Conservation (phyloP, 768 basidiomycete genomes). For the Serendipita vermifera region DNA sequence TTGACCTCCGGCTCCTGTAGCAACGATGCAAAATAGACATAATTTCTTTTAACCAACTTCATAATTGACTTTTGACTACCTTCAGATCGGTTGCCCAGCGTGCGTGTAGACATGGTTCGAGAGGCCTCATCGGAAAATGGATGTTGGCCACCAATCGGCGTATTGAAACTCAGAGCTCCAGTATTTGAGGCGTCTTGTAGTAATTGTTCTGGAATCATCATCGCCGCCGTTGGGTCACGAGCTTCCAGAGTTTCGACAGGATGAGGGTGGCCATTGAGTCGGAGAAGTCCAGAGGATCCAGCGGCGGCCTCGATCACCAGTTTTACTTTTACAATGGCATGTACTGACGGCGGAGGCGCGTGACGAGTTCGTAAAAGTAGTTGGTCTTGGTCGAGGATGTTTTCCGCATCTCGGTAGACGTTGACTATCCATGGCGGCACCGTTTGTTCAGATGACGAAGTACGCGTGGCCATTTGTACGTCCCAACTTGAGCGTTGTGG, state of each 20-base stretch:
- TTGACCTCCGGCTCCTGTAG: constrained; percentile 97
- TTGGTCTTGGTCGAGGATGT: constrained; percentile 32
- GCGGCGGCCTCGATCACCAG: constrained; percentile 65
- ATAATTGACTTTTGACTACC: constrained; percentile 73
- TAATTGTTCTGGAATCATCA: constrained; percentile 43
- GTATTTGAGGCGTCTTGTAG: constrained; percentile 61
- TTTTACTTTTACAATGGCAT: constrained; percentile 69
- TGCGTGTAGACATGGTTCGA: constrained; percentile 14
- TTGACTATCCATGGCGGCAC: constrained; percentile 52
- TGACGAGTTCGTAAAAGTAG: constrained; percentile 55
- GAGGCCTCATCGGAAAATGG: constrained; percentile 10
- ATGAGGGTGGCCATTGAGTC: constrained; percentile 78
- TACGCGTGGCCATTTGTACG: constrained; percentile 61
- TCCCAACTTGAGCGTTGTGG: constrained; percentile 76
- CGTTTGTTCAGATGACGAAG: constrained; percentile 59
- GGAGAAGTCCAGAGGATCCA: constrained; percentile 56
- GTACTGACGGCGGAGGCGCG: constrained; percentile 51
- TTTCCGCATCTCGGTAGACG: constrained; percentile 12
- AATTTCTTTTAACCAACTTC: constrained; percentile 77
- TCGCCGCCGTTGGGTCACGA: constrained; percentile 50
- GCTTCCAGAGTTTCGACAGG: constrained; percentile 51
- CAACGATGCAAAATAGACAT: constrained; percentile 95
- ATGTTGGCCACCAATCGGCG: constrained; percentile 17
- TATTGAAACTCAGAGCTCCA: constrained; percentile 49
- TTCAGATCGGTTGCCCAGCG: constrained; percentile 32